phyloP scores from a whole-genome alignment of 2,329 filamentous ascomycete species.

The Microdochium nivale region DNA sequence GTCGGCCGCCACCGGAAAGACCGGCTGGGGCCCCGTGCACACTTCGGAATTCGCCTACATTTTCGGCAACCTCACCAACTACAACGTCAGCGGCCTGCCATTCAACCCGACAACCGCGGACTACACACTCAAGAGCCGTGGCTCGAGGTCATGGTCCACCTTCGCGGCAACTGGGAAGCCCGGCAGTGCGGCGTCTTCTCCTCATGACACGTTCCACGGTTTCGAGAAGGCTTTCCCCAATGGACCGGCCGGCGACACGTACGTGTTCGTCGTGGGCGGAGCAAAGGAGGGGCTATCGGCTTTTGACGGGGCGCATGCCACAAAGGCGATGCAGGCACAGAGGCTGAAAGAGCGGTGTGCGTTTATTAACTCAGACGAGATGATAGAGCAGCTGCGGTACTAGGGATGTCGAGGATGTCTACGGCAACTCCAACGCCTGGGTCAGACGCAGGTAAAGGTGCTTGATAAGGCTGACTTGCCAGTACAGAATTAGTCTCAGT shows the following conservation, averaged over 20 bases:
- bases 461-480: no score
- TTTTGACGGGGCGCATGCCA: slow-evolving; percentile 23
- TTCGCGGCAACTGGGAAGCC: slow-evolving; percentile 32
- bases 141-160: slow-evolving; percentile 36
- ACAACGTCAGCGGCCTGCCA: slow-evolving; percentile 24
- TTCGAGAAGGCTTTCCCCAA: slow-evolving; percentile 28
- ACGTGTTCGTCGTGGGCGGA: slow-evolving; percentile 35
- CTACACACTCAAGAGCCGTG: slow-evolving; percentile 25
- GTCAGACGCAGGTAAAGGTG: no score
- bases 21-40: slow-evolving; percentile 37
- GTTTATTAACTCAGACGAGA: slow-evolving; percentile 33
- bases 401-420: slow-evolving; percentile 12
- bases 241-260: slow-evolving; percentile 9
- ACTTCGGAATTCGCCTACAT: slow-evolving; percentile 45
- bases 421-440: no score
- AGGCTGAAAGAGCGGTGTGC: slow-evolving; percentile 35
- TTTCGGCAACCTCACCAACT: slow-evolving; percentile 36
- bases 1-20: slow-evolving; percentile 15
- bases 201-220: slow-evolving; percentile 26
- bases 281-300: slow-evolving; percentile 30
- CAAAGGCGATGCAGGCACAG: slow-evolving; percentile 27
- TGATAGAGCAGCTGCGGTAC: slow-evolving; percentile 31
- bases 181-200: slow-evolving; percentile 2
- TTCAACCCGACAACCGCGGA: slow-evolving; percentile 29
- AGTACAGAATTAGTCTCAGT: no score